Conservation (phyloP, 148 eudicot species). For the Polygonum aviculare region DNA sequence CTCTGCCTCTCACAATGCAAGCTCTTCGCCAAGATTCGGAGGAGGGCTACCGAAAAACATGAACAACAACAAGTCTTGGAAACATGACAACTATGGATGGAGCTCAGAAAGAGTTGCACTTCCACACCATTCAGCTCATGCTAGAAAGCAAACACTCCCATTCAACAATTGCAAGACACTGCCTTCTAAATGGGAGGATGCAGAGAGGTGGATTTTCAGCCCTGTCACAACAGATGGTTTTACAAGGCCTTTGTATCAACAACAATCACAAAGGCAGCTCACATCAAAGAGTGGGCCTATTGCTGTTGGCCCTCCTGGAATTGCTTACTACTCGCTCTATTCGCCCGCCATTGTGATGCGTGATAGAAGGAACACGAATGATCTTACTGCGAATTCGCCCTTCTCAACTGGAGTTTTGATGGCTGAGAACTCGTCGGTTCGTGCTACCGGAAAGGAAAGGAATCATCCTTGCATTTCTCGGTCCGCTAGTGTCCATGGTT, state of each 20-base stretch:
- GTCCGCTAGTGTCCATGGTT: conserved; percentile 80
- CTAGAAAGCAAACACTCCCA: conserved; percentile 53
- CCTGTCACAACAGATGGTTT: conserved; percentile 56
- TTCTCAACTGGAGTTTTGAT: conserved; percentile 52
- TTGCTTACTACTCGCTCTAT: conserved; percentile 48
- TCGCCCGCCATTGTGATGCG: conserved; percentile 55
- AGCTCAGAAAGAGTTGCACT: conserved; percentile 82
- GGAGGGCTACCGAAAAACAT: conserved; percentile 46
- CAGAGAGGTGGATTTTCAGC: conserved; percentile 96
- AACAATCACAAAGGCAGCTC: conserved; percentile 53
- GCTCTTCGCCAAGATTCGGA: conserved; percentile 56
- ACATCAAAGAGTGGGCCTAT: conserved; percentile 95
- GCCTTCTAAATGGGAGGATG: conserved; percentile 99
- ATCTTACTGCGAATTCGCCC: conserved; percentile 43
- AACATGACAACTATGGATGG: conserved; percentile 65
- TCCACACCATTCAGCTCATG: conserved; percentile 24
- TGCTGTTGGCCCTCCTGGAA: conserved; percentile 81
- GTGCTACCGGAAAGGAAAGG: conserved; percentile 20
- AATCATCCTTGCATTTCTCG: conserved; percentile 69
- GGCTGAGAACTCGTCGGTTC: conserved; percentile 42
- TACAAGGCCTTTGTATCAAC: conserved; percentile 43
- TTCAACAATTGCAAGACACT: conserved; percentile 51
- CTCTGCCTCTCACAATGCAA: conserved; percentile 25
- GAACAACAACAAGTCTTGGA: conserved; percentile 14
- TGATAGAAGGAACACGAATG: conserved; percentile 40